A percentile compares a stretch with the other conserved stretches of the same genome.
Evolutionary conservation across 2,329 filamentous ascomycete genomes (phyloP).

Genomic region (Ophiognomonia clavigignenti-juglandacearum): DNA sequence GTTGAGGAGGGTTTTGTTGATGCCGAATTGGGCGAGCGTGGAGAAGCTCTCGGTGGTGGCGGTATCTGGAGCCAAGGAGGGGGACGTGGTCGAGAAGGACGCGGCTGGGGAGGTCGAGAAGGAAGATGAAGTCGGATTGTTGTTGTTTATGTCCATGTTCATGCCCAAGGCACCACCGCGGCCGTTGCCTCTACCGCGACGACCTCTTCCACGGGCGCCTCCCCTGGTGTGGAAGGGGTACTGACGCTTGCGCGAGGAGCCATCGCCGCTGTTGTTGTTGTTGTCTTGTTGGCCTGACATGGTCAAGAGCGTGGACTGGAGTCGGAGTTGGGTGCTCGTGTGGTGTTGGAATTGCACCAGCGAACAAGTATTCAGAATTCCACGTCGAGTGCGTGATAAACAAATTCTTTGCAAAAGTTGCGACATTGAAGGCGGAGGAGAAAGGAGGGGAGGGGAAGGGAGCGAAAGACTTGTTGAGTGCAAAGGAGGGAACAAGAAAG

Average conservation of each 20-base stretch:
- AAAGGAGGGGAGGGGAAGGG: too few species aligned
- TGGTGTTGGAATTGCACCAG: too few species aligned
- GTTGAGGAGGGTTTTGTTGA: constrained; percentile 39
- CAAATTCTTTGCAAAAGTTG: too few species aligned
- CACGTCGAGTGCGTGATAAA: too few species aligned
- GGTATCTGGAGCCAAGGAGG: not conserved
- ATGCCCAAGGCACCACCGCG: too few species aligned
- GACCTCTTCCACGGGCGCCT: not conserved
- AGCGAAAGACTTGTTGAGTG: too few species aligned
- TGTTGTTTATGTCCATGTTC: too few species aligned
- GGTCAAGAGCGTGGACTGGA: constrained; percentile 3
- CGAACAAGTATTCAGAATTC: too few species aligned
- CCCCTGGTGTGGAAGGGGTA: constrained; percentile 3
- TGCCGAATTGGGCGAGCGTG: constrained; percentile 39
- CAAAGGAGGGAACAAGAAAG: too few species aligned
- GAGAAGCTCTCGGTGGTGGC: too few species aligned
- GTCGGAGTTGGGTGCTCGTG: not conserved
- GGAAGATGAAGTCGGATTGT: not conserved
- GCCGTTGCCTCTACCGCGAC: not conserved
- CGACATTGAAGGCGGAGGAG: too few species aligned
- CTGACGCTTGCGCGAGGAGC: constrained; percentile 3
- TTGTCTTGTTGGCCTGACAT: not conserved
- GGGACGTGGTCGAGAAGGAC: not conserved
- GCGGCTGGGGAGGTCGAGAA: not conserved
- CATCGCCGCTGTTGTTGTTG: not conserved